Percentiles rank a stretch among this genome's conserved stretches.
Evolutionary conservation across 2,329 filamentous ascomycete genomes (phyloP).

Genomic region (Fusarium udum): DNA sequence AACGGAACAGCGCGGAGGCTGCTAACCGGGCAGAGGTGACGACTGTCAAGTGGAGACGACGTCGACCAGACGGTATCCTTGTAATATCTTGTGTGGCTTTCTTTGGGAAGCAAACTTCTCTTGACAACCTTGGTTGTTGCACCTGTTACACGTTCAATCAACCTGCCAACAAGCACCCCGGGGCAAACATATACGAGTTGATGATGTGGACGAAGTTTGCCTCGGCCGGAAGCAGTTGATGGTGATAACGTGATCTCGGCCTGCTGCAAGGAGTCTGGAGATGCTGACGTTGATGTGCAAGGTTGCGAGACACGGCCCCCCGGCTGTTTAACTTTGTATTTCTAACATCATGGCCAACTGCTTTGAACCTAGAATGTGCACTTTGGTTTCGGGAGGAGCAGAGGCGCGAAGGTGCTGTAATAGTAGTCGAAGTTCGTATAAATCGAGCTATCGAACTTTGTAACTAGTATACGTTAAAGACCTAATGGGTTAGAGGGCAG

Average conservation of each 20-base stretch:
- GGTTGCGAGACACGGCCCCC: slow-evolving; percentile 9
- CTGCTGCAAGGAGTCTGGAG: slow-evolving; percentile 33
- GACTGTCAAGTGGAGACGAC: slow-evolving; percentile 20
- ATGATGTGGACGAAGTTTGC: background rate
- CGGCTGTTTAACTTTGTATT: background rate
- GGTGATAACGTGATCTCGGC: slow-evolving; percentile 40
- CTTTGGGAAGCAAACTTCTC: slow-evolving; percentile 24
- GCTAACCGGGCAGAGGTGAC: slow-evolving; percentile 6
- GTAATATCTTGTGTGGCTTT: slow-evolving; percentile 15
- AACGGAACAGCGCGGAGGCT: slow-evolving; percentile 26
- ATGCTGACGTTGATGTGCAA: slow-evolving; percentile 5
- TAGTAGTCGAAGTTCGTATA: background rate
- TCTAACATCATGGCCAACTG: background rate
- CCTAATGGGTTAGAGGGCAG: background rate
- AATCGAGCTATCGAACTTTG: slow-evolving; percentile 1
- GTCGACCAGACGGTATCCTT: slow-evolving; percentile 20
- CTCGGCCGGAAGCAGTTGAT: slow-evolving; percentile 12
- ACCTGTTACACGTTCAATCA: slow-evolving; percentile 12
- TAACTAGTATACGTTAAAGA: background rate
- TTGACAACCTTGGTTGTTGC: background rate
- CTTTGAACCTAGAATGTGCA: background rate
- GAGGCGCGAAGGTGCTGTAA: background rate
- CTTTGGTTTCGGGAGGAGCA: background rate
- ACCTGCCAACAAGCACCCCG: slow-evolving; percentile 15
- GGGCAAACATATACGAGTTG: slow-evolving; percentile 18